These are phyloP conservation scores for Hypomyces rosellus DNA, from an alignment of 2,329 filamentous ascomycete species.

Conservation along the genomic window DNA sequence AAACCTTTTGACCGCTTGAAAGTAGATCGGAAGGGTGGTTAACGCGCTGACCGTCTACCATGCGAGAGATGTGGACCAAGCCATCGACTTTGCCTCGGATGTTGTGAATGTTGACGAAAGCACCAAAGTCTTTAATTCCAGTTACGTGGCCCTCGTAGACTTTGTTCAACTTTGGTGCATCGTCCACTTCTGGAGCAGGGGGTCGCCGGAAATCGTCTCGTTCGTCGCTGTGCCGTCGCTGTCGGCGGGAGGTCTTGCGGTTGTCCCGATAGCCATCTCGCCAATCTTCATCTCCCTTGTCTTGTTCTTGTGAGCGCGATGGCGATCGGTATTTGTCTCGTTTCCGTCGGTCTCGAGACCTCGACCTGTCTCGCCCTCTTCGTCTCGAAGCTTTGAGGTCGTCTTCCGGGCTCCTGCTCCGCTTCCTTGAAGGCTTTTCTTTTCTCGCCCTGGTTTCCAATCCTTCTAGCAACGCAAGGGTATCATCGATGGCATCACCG, in stretches of 20 bases:
- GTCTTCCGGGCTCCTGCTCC: conserved; percentile 53
- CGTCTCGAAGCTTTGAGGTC: conserved; percentile 36
- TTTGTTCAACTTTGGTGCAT: conserved; percentile 74
- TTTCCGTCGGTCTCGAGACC: conserved; percentile 35
- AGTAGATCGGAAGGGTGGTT: conserved; percentile 89
- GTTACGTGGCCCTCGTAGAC: conserved; percentile 87
- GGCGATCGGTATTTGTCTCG: conserved; percentile 24
- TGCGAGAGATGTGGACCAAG: conserved; percentile 85
- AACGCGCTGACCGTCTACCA: conserved; percentile 77
- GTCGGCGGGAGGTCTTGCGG: conserved; percentile 29
- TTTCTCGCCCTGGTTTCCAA: conserved; percentile 62
- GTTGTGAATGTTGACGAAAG: conserved; percentile 85
- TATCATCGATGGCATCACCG: conserved; percentile 78
- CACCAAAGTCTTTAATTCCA: conserved; percentile 90
- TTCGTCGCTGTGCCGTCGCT: conserved; percentile 36
- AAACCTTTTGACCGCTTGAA: conserved; percentile 72
- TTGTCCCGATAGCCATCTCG: conserved; percentile 27
- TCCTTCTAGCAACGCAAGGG: conserved; percentile 83
- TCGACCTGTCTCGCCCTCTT: conserved; percentile 32
- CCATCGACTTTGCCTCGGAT: conserved; percentile 87
- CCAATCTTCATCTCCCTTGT: conserved; percentile 41
- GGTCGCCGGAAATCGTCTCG: conserved; percentile 56
- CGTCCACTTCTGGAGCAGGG: conserved; percentile 70
- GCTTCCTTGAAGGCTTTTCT: conserved; percentile 45
- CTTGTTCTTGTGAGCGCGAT: conserved; percentile 33